Evolutionary conservation across 2,329 filamentous ascomycete genomes (phyloP).

Genomic region (Penicillium corylophilum): DNA sequence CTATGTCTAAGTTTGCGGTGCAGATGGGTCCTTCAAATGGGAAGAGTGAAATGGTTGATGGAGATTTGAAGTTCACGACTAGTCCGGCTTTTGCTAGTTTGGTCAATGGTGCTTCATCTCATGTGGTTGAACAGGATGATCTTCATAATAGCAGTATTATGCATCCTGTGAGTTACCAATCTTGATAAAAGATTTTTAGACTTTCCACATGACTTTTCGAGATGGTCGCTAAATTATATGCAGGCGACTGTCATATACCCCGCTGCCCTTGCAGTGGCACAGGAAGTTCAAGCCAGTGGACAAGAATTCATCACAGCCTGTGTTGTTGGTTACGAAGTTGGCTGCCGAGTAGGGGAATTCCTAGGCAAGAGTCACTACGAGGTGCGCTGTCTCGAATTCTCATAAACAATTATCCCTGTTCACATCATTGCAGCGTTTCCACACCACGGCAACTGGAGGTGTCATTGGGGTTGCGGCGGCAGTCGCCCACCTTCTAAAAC

Average conservation of each 20-base stretch:
- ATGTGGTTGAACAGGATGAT: conserved; percentile 37
- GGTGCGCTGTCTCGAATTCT: conserved; percentile 12
- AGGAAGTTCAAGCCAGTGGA: conserved; percentile 28
- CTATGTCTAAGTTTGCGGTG: conserved; percentile 21
- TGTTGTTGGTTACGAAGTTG: conserved; percentile 34
- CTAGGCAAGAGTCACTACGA: conserved; percentile 33
- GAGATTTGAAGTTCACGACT: conserved; percentile 18
- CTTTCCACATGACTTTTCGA: neutral
- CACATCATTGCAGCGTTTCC: conserved; percentile 22
- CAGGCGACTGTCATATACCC: conserved; percentile 33
- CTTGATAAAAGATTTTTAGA: too few relatives aligned
- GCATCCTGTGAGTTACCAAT: conserved; percentile 27
- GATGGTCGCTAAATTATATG: neutral
- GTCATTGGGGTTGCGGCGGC: conserved; percentile 32
- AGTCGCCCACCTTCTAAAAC: conserved; percentile 24
- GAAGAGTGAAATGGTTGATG: conserved; percentile 31
- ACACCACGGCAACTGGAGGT: conserved; percentile 28
- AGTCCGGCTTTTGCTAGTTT: conserved; percentile 32
- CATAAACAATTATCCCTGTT: neutral
- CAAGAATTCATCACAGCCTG: conserved; percentile 32
- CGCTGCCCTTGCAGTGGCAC: conserved; percentile 30
- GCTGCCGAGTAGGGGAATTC: conserved; percentile 30
- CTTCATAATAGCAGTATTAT: conserved; percentile 35
- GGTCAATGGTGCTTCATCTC: conserved; percentile 31
- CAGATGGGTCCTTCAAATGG: conserved; percentile 30